Conservation (phyloP, 768 basidiomycete species). For the Collybiopsis luxurians region DNA sequence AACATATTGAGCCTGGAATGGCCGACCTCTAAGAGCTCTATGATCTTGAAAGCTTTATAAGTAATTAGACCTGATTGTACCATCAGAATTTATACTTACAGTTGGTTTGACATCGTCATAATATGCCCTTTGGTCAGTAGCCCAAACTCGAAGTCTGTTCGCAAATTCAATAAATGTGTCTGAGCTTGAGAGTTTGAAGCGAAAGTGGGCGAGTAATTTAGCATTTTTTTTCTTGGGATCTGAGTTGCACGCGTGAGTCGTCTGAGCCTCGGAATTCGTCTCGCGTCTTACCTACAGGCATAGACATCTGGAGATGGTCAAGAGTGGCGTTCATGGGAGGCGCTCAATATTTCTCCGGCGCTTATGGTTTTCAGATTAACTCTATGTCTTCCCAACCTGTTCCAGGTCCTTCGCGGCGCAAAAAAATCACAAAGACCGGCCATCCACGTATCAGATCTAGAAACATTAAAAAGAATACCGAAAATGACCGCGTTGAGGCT, state of each 20-base stretch:
- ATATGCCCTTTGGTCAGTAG: slow-evolving; percentile 48
- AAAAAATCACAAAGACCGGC: slow-evolving; percentile 3
- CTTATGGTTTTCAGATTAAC: too few species aligned
- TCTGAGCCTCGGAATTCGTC: background rate
- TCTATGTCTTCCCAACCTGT: slow-evolving; percentile 4
- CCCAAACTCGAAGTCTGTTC: slow-evolving; percentile 43
- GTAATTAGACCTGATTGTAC: slow-evolving; percentile 3
- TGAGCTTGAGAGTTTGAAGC: background rate
- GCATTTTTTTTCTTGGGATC: background rate
- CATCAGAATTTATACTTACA: slow-evolving; percentile 26
- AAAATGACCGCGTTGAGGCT: slow-evolving; percentile 34
- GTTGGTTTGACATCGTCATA: slow-evolving; percentile 47
- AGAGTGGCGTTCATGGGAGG: too few species aligned
- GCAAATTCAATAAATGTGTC: slow-evolving; percentile 14
- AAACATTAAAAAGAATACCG: slow-evolving; percentile 29
- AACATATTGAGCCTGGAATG: background rate
- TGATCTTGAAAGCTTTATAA: slow-evolving; percentile 42
- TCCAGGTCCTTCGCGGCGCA: slow-evolving; percentile 3
- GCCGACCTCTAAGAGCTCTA: slow-evolving; percentile 33
- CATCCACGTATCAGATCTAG: slow-evolving; percentile 6
- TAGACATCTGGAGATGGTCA: too few species aligned
- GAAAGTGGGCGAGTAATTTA: background rate
- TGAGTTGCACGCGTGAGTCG: too few species aligned
- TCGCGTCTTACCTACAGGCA: too few species aligned
- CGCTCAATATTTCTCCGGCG: too few species aligned